Base-by-base conservation (phyloP, 495 filamentous ascomycete genomes). In the Podospora pseudopauciseta region DNA sequence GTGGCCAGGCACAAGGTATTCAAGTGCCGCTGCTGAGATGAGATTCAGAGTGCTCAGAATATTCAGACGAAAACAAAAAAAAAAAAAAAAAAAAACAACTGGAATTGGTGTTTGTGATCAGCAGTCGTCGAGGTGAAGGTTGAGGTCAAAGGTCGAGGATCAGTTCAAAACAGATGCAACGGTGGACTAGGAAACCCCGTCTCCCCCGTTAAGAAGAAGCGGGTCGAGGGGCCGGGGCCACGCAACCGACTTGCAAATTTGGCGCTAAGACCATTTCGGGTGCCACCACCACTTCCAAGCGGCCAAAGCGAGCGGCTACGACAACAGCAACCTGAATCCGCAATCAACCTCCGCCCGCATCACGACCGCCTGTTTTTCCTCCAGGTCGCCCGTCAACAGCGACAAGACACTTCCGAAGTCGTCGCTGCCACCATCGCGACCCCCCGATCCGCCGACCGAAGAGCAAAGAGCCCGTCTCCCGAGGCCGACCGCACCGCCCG, bases 231-330 rank as follows among this genome's bases (percentile, higher is more conserved):
- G 13, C 56, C 1, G 26, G 64, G 30, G 23, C 19, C 53, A 26
- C 26, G 26, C 23, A 30, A 63, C 63, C 18, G 56, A 39, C 30
- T 32, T 32, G 30, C 60, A 64, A 67, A 23, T 62, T 62, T 59
- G 32, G 53, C 69, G 63, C 69, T 71, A 71, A 54, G 53, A 63
- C 65, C 1, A 34, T 62, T 71, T 68, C n/a, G 53, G 69, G 32
- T 44, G 32, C 16, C 65, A 67, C 61, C 69, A 67, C 61, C 64
- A 55, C 32, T 34, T 9, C 18, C 20, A 16, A 44, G 18, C 23
- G 26, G 18, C 30, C 23, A 59, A 71, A 68, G 66, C 69, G 69
- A 71, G 70, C 70, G 70, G 70, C 70, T 68, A 68, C 70, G 57
- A 62, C 61, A 70, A 18, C 61, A 67, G 54, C 60, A 19, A 54